Evolutionary conservation across 2,329 filamentous ascomycete genomes (phyloP), one percentile per base, ranked within the genome.

Genomic region (Trichoderma lentiforme): DNA sequence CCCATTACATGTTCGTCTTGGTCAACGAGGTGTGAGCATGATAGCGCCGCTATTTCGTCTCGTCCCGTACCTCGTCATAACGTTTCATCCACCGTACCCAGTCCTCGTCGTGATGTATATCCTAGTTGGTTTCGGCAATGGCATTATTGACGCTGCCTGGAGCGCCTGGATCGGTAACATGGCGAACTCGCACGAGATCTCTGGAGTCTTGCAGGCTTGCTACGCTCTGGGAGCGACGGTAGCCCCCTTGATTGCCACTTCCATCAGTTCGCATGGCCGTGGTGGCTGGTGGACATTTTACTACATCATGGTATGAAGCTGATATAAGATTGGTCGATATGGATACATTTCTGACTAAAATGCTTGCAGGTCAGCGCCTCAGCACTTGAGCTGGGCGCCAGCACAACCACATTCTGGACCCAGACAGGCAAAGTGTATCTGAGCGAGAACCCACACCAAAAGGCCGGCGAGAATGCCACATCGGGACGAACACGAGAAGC

Each of bases 251-350:
- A 86, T 93, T 63, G 91, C 92, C 0, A 93, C 92, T 0, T 86
- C 86, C 0, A 88, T 95, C 85, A 88, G 94, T 47, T 89, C 89
- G 0, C 89, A 89, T 76, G 89, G 83, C 0, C 75, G 83, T 6
- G 74, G 91, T 65, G 84, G 84, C 0, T 95, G 92, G 92, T 93
- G 91, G 75, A 83, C 84, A 2, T 94, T 92, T 78, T 95, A 94
- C 80, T 93, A 93, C 77, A 82, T 93, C 57, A 92, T 94, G 90
- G 89, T 92, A 61, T 12, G 39, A 36, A 8, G 3, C 28, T 21
- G 9, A 26, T 34, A 8, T 9, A n/a, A 11, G 12, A 6, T 15
- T 9, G 4, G 0, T 30, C 6, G 1, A 6, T 34, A 12, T 9
- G 24, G 4, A 26, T 28, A 0, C 87, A 77, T 74, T 18, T 11